phyloP scores from a whole-genome alignment of 1,284 basidiomycete species.

The Leccinum subatratum region DNA sequence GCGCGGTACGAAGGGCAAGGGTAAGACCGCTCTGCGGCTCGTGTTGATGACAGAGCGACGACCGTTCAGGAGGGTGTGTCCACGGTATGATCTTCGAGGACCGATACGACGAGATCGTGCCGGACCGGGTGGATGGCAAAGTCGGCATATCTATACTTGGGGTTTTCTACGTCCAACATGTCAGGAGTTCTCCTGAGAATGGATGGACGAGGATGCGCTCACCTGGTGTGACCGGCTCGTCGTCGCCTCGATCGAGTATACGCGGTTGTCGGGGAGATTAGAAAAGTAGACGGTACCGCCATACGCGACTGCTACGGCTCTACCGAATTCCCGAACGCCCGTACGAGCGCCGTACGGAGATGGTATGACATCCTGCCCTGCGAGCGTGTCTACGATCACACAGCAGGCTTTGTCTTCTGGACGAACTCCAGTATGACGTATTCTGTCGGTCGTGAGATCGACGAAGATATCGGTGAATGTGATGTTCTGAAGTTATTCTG shows the following conservation, averaged over 20 bases:
- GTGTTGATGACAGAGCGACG: slow-evolving; percentile 45
- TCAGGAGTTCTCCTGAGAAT: neutral
- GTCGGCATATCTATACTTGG: slow-evolving; percentile 53
- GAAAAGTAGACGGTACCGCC: slow-evolving; percentile 37
- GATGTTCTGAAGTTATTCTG: slow-evolving; percentile 18
- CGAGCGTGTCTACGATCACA: slow-evolving; percentile 27
- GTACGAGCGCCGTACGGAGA: slow-evolving; percentile 35
- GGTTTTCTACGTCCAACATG: slow-evolving; percentile 15
- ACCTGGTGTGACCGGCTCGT: slow-evolving; percentile 29
- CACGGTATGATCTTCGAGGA: slow-evolving; percentile 58
- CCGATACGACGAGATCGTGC: slow-evolving; percentile 26
- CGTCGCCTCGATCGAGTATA: slow-evolving; percentile 21
- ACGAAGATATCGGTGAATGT: slow-evolving; percentile 34
- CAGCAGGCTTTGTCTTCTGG: slow-evolving; percentile 36
- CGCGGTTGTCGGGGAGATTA: slow-evolving; percentile 23
- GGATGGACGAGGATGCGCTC: neutral
- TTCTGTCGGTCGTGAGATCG: slow-evolving; percentile 28
- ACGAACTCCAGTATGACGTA: slow-evolving; percentile 41
- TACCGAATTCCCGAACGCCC: slow-evolving; percentile 41
- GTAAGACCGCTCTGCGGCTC: slow-evolving; percentile 2
- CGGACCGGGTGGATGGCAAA: slow-evolving; percentile 27
- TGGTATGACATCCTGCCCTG: slow-evolving; percentile 30
- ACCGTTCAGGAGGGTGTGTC: slow-evolving; percentile 48
- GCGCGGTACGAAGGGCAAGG: no score
- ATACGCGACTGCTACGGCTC: slow-evolving; percentile 33